Evolutionary conservation across 805 yeast genomes (phyloP), one percentile per base, ranked within the genome.

Genomic region (Ascoidea tarda): DNA sequence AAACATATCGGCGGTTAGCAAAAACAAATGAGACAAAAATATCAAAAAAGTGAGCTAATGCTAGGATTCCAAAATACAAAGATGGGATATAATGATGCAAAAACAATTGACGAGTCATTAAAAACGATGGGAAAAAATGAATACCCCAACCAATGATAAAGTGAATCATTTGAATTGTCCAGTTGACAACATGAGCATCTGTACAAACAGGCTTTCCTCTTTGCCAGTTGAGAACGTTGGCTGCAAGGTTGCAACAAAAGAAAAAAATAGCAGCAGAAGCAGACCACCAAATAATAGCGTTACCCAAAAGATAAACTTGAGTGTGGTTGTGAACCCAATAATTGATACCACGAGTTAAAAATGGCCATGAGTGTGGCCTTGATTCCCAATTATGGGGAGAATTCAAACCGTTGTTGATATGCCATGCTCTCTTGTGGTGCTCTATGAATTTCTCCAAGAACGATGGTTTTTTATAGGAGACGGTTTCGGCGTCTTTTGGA

Each of bases 71-170:
- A 68, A 93, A 93, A 70, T 88, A 93, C 51, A 87, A 77, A 1
- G 98, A 87, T 44, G 99, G 98, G 59, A 93, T 72, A 64, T 89
- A 89, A 68, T 90, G 98, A 64, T 90, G 97, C 66, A 90, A 75
- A 71, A 91, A 90, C 65, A 87, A 84, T 69, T 90, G 97, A 71
- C 97, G 84, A 56, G 79, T 76, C 97, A 91, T 90, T 61, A 90
- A 73, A 70, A 78, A 90, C 74, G 89, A 90, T 57, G 96, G 96
- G 64, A 87, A 78, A 66, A 84, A 90, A 69, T 93, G 99, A 44
- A 88, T 76, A 16, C 79, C 75, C 93, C 96, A 93, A 10, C 91
- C 96, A 6, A 78, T 61, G 46, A 81, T 61, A 64, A 79, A 86
- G 38, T 78, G 77, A 53, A 82, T 68, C 33, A 76, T 75, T 60